Conservation (phyloP, 306 rosid species). For the Cyclanthera cordifolia region DNA sequence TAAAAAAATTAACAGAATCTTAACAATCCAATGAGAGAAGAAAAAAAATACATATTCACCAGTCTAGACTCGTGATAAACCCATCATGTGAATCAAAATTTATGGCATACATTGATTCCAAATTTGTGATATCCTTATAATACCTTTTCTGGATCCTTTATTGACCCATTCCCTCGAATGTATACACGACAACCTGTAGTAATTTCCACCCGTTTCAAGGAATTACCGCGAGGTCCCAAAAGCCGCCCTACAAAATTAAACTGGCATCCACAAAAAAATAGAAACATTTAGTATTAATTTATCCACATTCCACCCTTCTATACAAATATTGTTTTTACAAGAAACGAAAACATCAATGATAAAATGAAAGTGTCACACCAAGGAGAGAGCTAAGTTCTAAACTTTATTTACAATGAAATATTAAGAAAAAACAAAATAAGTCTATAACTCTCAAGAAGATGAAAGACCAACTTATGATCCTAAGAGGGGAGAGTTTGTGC, state of each 20-base stretch:
- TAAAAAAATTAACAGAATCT: background rate
- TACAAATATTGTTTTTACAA: no score
- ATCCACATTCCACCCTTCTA: no score
- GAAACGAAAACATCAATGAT: no score
- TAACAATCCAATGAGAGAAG: conserved; percentile 11
- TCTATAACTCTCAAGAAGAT: no score
- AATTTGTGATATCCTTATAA: conserved; percentile 10
- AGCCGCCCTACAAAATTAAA: conserved; percentile 97
- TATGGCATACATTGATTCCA: background rate
- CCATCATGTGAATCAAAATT: background rate
- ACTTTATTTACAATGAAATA: no score
- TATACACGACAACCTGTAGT: conserved; percentile 91
- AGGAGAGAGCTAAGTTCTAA: no score
- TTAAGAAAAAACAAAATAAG: no score
- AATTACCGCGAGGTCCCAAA: conserved; percentile 92
- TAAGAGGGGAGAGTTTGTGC: no score
- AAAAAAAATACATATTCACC: background rate
- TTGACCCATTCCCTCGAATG: conserved; percentile 87
- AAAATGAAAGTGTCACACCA: no score
- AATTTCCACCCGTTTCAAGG: conserved; percentile 90
- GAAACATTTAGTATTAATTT: background rate
- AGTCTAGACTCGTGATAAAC: background rate
- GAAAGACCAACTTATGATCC: no score
- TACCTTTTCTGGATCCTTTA: conserved; percentile 92
- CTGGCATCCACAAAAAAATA: conserved; percentile 34